A percentile compares a stretch with the other conserved stretches of the same genome.
phyloP scores from a whole-genome alignment of 2,329 filamentous ascomycete genomes.

The Claviceps purpurea region DNA sequence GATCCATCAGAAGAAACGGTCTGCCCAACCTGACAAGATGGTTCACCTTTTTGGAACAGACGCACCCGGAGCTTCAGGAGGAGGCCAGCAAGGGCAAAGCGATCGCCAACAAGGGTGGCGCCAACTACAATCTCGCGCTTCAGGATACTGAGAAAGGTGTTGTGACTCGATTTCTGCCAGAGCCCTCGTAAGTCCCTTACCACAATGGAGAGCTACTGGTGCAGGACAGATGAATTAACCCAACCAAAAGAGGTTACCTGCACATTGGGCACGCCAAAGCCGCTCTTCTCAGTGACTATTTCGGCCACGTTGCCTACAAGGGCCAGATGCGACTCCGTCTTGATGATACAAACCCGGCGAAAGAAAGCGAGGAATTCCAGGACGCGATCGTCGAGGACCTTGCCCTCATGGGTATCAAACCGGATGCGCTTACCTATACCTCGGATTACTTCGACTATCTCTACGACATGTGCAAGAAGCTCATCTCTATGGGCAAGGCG shows the following conservation, averaged over 20 bases:
- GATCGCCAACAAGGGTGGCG: slow-evolving; percentile 66
- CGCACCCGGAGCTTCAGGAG: slow-evolving; percentile 60
- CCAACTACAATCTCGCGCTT: slow-evolving; percentile 78
- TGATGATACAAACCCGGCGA: slow-evolving; percentile 93
- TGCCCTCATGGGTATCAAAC: slow-evolving; percentile 79
- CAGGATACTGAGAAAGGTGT: slow-evolving; percentile 79
- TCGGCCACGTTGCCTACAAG: slow-evolving; percentile 84
- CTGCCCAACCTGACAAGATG: slow-evolving; percentile 70
- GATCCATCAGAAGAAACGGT: slow-evolving; percentile 65
- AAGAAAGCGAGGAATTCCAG: slow-evolving; percentile 94
- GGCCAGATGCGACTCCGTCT: slow-evolving; percentile 85
- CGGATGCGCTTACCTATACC: slow-evolving; percentile 76
- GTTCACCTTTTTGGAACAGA: slow-evolving; percentile 76
- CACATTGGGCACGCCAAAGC: slow-evolving; percentile 96
- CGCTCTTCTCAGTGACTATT: slow-evolving; percentile 88
- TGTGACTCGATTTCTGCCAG: slow-evolving; percentile 82
- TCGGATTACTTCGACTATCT: slow-evolving; percentile 92
- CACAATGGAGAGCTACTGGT: not conserved
- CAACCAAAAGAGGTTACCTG: slow-evolving; percentile 54
- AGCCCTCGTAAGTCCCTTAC: slow-evolving; percentile 57
- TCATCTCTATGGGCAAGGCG: slow-evolving; percentile 77
- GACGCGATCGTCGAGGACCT: slow-evolving; percentile 90
- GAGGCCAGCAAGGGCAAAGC: slow-evolving; percentile 55
- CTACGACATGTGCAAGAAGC: slow-evolving; percentile 69
- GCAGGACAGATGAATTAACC: slow-evolving; percentile 4